Evolutionary conservation across 2,329 filamentous ascomycete genomes (phyloP).

Genomic region (Ophiocordyceps camponoti-floridani): DNA sequence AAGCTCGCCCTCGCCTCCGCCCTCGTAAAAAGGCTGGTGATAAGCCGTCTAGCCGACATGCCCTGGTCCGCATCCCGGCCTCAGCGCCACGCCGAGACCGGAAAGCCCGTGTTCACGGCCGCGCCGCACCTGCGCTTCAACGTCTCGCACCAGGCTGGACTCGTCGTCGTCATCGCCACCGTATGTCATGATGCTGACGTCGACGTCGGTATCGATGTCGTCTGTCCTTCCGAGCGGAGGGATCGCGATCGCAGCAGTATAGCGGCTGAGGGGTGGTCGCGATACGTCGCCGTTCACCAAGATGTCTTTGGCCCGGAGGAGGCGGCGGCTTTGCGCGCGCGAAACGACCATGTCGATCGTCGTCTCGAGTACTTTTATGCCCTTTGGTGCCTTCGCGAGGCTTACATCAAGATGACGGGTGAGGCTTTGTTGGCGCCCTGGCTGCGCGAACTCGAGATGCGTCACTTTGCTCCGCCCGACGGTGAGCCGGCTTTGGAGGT

Average conservation of each 20-base stretch:
- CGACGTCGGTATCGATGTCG: slow-evolving; percentile 57
- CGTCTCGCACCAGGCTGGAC: slow-evolving; percentile 59
- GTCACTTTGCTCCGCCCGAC: slow-evolving; percentile 38
- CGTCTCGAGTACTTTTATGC: slow-evolving; percentile 58
- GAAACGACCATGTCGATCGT: slow-evolving; percentile 20
- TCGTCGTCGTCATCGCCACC: slow-evolving; percentile 49
- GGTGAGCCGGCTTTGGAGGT: slow-evolving; percentile 10
- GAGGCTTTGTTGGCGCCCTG: slow-evolving; percentile 59
- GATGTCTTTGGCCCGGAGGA: slow-evolving; percentile 52
- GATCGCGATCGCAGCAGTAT: slow-evolving; percentile 42
- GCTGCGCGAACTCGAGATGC: slow-evolving; percentile 54
- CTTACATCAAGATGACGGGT: slow-evolving; percentile 69
- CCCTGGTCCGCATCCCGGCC: slow-evolving; percentile 37
- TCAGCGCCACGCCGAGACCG: slow-evolving; percentile 31
- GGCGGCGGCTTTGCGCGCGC: slow-evolving; percentile 30
- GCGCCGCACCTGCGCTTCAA: slow-evolving; percentile 44
- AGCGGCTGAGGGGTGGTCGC: slow-evolving; percentile 38
- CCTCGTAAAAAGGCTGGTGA: slow-evolving; percentile 54
- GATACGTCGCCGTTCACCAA: slow-evolving; percentile 53
- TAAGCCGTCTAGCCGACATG: slow-evolving; percentile 37
- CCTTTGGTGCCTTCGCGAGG: slow-evolving; percentile 64
- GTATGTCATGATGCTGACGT: slow-evolving; percentile 13
- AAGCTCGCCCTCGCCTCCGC: slow-evolving; percentile 57
- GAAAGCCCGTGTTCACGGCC: slow-evolving; percentile 36
- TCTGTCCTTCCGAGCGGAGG: slow-evolving; percentile 53